Evolutionary conservation across 2,329 filamentous ascomycete genomes (phyloP), one percentile per base, ranked within the genome.

Genomic region (Pseudogymnoascus sp.): DNA sequence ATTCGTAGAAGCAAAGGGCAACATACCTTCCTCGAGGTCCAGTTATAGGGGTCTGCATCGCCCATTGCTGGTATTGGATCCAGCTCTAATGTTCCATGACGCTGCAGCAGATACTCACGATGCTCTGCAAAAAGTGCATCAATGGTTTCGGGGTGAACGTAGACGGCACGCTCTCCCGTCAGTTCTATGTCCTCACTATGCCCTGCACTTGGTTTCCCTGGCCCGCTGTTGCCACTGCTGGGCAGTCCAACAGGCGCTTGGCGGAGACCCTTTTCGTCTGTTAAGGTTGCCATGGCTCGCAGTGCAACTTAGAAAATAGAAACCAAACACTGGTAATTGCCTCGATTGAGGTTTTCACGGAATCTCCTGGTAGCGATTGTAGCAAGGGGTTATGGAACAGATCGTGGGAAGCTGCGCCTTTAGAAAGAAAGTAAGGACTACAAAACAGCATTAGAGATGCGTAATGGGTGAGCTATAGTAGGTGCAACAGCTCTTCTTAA

Each of bases 31-130:
- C 80, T 82, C 12, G 65, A 68, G 2, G 80, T 76, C 80, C 80
- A 84, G 65, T 84, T 84, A 68, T 80, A 82, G 1, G 81, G 82
- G 69, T 84, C 81, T 4, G 78, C 79, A 63, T 77, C 75, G 25
- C 76, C 75, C 66, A 76, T 75, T 21, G 74, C 74, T 1, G 82
- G 82, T 12, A 84, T 70, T 1, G 82, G 82, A 61, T 82, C 80
- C 2, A 84, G 75, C 28, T 82, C 76, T n/a, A 82, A 68, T 0
- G 81, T 83, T 42, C 81, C 81, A 76, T 84, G 81, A 61, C 79
- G 74, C 44, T 76, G 66, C 3, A 83, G 69, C 3, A 84, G 74
- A 70, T 82, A 84, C 40, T 81, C 75, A 11, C 76, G 75, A 66
- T 82, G 79, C 61, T 78, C 76, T 59, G 74, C 71, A 5, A 77